phyloP scores from a whole-genome alignment of 345 rosid genomes.

The Eucalyptus curtisii region DNA sequence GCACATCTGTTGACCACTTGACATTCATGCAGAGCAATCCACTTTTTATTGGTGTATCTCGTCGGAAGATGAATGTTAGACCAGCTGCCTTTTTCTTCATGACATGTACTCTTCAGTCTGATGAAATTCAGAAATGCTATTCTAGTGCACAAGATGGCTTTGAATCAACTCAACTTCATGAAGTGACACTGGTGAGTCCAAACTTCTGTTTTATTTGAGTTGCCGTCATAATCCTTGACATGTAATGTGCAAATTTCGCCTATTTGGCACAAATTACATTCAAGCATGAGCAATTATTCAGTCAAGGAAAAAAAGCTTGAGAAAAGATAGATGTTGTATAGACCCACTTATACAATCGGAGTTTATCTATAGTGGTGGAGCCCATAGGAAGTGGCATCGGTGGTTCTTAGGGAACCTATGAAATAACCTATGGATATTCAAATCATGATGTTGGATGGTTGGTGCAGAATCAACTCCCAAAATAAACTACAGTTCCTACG shows the following conservation, averaged over 20 bases:
- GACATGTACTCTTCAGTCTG: conserved; percentile 53
- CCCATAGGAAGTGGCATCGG: neutral
- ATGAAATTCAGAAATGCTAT: conserved; percentile 58
- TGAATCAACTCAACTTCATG: conserved; percentile 75
- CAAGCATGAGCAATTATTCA: neutral
- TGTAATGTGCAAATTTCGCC: neutral
- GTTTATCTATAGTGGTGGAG: neutral
- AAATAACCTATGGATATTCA: neutral
- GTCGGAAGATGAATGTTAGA: conserved; percentile 63
- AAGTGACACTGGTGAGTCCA: conserved; percentile 55
- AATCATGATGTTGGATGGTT: neutral
- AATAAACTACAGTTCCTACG: neutral
- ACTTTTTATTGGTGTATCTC: conserved; percentile 65
- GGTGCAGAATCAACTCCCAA: neutral
- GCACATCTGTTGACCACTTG: neutral
- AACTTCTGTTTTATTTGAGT: neutral
- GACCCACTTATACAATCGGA: neutral
- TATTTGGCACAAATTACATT: neutral
- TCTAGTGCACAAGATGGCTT: conserved; percentile 72
- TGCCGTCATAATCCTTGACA: too few relatives aligned
- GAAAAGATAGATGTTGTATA: neutral
- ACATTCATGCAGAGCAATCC: conserved; percentile 40
- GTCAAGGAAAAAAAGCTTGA: neutral
- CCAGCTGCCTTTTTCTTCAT: conserved; percentile 82
- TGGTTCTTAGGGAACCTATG: neutral